Conservation (phyloP, 345 rosid genomes). For the Ailanthus altissimus region DNA sequence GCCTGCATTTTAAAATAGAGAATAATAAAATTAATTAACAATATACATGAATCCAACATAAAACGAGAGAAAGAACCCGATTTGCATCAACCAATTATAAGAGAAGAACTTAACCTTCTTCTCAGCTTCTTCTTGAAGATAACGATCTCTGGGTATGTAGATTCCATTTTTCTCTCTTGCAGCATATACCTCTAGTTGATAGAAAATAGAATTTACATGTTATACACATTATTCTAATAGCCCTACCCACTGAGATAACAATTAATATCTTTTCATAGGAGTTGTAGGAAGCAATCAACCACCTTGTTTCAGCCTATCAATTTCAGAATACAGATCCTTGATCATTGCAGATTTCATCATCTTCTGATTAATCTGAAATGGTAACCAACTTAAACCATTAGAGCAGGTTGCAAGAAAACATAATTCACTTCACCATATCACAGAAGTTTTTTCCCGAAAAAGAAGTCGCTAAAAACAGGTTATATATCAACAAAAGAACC, state of each 20-base stretch:
- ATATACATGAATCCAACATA: constrained; percentile 18
- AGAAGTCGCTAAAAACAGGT: constrained; percentile 4
- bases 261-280: neutral
- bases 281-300: constrained; percentile 20
- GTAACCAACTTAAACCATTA: constrained; percentile 19
- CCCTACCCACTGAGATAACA: neutral
- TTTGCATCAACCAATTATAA: constrained; percentile 4
- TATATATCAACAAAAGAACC: constrained; percentile 13
- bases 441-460: constrained; percentile 16
- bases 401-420: constrained; percentile 16
- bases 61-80: constrained; percentile 14
- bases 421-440: constrained; percentile 16
- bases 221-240: constrained; percentile 9
- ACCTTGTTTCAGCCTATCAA: constrained; percentile 98
- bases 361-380: constrained; percentile 91
- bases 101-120: constrained; percentile 63
- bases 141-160: constrained; percentile 91
- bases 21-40: constrained; percentile 20
- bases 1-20: constrained; percentile 50
- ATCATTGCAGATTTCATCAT: constrained; percentile 99
- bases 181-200: constrained; percentile 80
- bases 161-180: constrained; percentile 98
- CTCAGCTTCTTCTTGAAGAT: constrained; percentile 91
- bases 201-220: constrained; percentile 15
- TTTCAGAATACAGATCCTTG: constrained; percentile 96